phyloP scores from a whole-genome alignment of 176 grass and related monocot species.

The Cymbopogon citratus region DNA sequence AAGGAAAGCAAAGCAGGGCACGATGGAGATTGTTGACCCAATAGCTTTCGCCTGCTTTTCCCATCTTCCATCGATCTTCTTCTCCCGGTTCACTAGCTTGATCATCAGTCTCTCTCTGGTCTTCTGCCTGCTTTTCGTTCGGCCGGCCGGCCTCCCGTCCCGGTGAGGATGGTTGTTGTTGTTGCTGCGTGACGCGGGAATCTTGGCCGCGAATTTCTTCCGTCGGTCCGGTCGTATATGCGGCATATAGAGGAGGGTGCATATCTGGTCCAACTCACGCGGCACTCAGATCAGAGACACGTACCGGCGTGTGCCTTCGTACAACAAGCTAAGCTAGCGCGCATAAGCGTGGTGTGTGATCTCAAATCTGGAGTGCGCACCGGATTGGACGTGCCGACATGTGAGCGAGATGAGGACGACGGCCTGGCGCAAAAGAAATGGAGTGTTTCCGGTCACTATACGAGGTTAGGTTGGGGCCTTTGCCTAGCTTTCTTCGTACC shows the following conservation, averaged over 20 bases:
- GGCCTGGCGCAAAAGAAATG: neutral
- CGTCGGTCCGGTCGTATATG: too few relatives aligned
- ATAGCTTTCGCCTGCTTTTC: neutral
- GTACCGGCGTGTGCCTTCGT: neutral
- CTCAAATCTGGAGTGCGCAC: neutral
- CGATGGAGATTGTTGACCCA: neutral
- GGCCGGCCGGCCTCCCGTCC: neutral
- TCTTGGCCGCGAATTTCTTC: conserved; percentile 1
- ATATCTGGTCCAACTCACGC: neutral
- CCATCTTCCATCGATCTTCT: neutral
- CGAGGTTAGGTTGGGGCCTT: neutral
- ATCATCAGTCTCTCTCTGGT: neutral
- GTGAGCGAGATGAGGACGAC: neutral
- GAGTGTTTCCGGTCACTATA: neutral
- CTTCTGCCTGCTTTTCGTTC: neutral
- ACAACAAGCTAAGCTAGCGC: neutral
- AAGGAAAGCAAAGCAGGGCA: neutral
- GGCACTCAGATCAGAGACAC: neutral
- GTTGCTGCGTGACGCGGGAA: conserved; percentile 14
- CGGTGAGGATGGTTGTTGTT: neutral
- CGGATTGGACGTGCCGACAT: neutral
- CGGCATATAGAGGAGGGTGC: neutral
- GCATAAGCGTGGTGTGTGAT: neutral
- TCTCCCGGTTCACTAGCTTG: neutral
- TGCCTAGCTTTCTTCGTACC: neutral